Conservation (phyloP, 2,329 filamentous ascomycete genomes). For the Phaeophleospora eucalypticola region DNA sequence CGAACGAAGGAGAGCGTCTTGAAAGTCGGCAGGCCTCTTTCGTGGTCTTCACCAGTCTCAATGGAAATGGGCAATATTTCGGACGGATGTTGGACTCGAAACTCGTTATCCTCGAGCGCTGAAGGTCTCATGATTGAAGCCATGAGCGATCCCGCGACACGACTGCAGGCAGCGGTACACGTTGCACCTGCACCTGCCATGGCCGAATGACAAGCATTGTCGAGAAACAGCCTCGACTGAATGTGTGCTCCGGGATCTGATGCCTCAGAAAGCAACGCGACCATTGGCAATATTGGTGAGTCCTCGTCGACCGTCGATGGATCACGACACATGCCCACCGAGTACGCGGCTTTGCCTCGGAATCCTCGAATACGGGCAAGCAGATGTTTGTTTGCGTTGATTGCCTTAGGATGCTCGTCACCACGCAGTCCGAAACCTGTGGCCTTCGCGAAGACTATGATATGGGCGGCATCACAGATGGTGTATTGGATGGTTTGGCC, state of each 20-base stretch:
- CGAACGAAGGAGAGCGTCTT: slow-evolving; percentile 14
- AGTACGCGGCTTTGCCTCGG: slow-evolving; percentile 15
- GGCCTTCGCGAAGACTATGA: slow-evolving; percentile 17
- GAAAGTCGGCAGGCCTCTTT: slow-evolving; percentile 9
- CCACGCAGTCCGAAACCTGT: slow-evolving; percentile 13
- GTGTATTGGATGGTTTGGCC: slow-evolving; percentile 10
- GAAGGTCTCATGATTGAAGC: slow-evolving; percentile 7
- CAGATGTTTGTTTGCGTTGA: slow-evolving; percentile 11
- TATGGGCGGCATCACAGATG: slow-evolving; percentile 17
- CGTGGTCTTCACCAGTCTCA: slow-evolving; percentile 1
- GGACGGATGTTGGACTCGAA: slow-evolving; percentile 15
- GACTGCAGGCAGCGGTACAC: slow-evolving; percentile 17
- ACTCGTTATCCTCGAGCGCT: slow-evolving; percentile 6
- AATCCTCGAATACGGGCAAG: slow-evolving; percentile 11
- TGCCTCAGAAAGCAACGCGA: slow-evolving; percentile 11
- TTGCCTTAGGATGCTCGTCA: slow-evolving; percentile 13
- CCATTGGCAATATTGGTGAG: slow-evolving; percentile 18
- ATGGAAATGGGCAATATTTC: slow-evolving; percentile 16
- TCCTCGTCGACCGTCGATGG: slow-evolving; percentile 15
- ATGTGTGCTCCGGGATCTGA: slow-evolving; percentile 11
- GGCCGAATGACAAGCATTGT: slow-evolving; percentile 16
- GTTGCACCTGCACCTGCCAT: slow-evolving; percentile 20
- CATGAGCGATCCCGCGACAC: slow-evolving; percentile 12
- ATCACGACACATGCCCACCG: slow-evolving; percentile 14
- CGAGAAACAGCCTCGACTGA: slow-evolving; percentile 14